Evolutionary conservation across 2,329 filamentous ascomycete species (phyloP).

Genomic region (Acephala macrosclerotiorum): DNA sequence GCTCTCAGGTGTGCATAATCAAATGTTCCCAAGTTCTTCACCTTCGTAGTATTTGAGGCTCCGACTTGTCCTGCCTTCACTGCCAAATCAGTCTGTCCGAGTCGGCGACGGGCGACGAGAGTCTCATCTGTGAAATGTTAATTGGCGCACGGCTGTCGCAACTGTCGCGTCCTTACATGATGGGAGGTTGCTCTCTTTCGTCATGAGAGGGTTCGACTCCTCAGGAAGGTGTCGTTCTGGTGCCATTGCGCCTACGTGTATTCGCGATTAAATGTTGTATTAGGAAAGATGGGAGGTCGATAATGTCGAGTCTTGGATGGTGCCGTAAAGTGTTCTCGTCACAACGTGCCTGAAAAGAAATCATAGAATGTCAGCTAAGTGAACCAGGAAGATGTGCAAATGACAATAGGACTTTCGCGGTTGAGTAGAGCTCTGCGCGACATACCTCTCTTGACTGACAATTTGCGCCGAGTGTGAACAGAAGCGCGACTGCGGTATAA

Average conservation of each 20-base stretch:
- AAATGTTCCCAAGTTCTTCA: constrained; percentile 80
- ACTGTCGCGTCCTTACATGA: constrained; percentile 60
- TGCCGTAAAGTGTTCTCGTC: background rate
- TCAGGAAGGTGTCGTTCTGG: constrained; percentile 56
- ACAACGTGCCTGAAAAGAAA: constrained; percentile 7
- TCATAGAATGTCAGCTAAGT: background rate
- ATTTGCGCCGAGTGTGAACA: background rate
- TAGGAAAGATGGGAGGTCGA: constrained; percentile 17
- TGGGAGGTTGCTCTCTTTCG: constrained; percentile 61
- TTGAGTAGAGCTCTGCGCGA: background rate
- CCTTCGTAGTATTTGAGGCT: constrained; percentile 74
- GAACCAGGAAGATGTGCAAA: background rate
- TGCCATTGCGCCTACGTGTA: constrained; percentile 33
- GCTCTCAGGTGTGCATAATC: constrained; percentile 97
- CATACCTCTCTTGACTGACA: constrained; percentile 11
- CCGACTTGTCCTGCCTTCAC: constrained; percentile 81
- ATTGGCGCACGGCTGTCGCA: constrained; percentile 28
- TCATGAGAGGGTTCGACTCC: constrained; percentile 71
- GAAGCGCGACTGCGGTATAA: constrained; percentile 21
- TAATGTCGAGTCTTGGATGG: constrained; percentile 15
- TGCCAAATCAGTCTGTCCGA: constrained; percentile 91
- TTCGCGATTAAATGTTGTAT: constrained; percentile 17
- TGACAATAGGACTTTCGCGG: background rate
- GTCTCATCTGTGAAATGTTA: constrained; percentile 40
- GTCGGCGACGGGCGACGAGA: constrained; percentile 76